Evolutionary conservation across 352 stramenopile genomes (phyloP), one percentile per base, ranked within the genome.

Genomic region (Phytophthora capsici): DNA sequence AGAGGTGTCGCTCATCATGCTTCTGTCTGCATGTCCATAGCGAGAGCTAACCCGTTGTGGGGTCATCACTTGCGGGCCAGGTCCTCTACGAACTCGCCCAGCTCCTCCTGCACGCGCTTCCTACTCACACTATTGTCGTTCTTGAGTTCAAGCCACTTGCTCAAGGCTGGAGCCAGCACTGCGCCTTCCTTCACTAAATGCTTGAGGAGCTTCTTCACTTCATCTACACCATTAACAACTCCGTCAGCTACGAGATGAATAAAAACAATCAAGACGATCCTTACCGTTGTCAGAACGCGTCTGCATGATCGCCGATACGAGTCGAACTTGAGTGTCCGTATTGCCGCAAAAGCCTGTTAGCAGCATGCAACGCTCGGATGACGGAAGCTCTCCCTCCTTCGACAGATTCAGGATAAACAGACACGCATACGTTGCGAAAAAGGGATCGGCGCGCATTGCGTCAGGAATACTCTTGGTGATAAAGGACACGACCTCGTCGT

Each of bases 121-220:
- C 84, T 86, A 73, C 66, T 74, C 50, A 81, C 75, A 75, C 80
- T 92, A 80, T 84, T 84, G 74, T 93, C 83, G 59, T 80, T 76
- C 71, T 89, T 88, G 41, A 91, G 66, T 48, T 90, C 83, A 14
- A 89, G 75, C 86, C 86, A 95, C 60, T 84, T 89, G 70, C 28
- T 70, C 23, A 91, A 82, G 26, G 84, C 80, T 3, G 70, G 70
- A 2, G 68, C 68, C 36, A 80, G 69, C 57, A 90, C 55, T 1
- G 73, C 77, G 30, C 75, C 71, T 46, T 92, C 81, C 59, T 91
- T 89, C 28, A 88, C 65, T 51, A 95, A 67, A 63, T 93, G 82
- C 51, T 78, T 75, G 23, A 93, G 71, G 51, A 93, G 52, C 20
- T 70, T 67, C 72, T 93, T 93, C 36, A 90, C 62, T 28, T 88